A percentile compares a stretch with the other conserved stretches of the same genome.
Conservation (phyloP, 2,329 filamentous ascomycete species). For the Fusarium solani-melongenae region DNA sequence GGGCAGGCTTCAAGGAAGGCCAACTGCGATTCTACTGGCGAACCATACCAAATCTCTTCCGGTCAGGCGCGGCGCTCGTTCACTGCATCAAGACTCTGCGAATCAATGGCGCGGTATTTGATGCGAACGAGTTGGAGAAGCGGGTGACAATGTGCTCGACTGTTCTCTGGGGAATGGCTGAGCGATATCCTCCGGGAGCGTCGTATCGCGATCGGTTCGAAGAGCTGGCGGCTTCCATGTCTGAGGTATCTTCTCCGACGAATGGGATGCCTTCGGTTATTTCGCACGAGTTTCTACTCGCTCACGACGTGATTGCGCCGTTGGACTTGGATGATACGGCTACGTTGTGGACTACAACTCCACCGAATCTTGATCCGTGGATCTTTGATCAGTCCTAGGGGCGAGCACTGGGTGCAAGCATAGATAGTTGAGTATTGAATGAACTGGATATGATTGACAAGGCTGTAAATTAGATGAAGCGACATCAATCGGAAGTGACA, state of each 20-base stretch:
- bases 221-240: slow-evolving; percentile 18
- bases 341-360: background rate
- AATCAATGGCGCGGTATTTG: background rate
- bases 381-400: slow-evolving; percentile 2
- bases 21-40: slow-evolving; percentile 44
- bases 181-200: slow-evolving; percentile 39
- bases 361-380: slow-evolving; percentile 9
- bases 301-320: background rate
- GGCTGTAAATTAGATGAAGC: background rate
- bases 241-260: slow-evolving; percentile 4
- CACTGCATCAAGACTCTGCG: slow-evolving; percentile 29
- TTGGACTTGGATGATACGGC: slow-evolving; percentile 10
- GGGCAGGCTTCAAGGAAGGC: slow-evolving; percentile 30
- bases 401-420: background rate
- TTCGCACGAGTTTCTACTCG: background rate
- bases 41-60: slow-evolving; percentile 41
- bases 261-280: background rate
- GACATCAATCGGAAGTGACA: background rate
- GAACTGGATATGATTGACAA: background rate
- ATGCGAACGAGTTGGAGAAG: background rate
- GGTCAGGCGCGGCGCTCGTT: slow-evolving; percentile 30
- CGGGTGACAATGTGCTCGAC: slow-evolving; percentile 36
- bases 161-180: slow-evolving; percentile 45
- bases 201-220: slow-evolving; percentile 44
- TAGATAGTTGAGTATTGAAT: background rate